Evolutionary conservation across 2,329 filamentous ascomycete species (phyloP), one percentile per base, ranked within the genome.

Genomic region (Onygenales sp.): DNA sequence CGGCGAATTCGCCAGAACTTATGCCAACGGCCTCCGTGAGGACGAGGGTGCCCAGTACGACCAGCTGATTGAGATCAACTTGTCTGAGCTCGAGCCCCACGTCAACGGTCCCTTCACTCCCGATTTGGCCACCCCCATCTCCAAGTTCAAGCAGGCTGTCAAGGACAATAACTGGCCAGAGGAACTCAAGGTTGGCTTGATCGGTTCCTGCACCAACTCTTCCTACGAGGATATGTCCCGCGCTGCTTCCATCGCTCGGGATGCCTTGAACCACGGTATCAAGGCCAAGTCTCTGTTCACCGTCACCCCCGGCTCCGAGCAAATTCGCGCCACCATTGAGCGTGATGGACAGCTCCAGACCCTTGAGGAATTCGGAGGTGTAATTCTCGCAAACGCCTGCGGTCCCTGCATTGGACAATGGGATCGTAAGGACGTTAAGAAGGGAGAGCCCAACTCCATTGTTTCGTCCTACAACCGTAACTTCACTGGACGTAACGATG

Each of bases 401-500:
- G 92, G 87, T 63, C 87, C 87, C 62, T 93, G 88, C 76, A 91
- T 94, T 70, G 90, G 88, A 58, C 92, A 97, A 75, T 97, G 93
- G 93, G 90, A 96, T 68, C 87, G 93, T 62, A 79, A 77, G 61
- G 92, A 97, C 63, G 89, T 96, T 53, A 87, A 91, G 81, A 96
- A 97, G 83, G 92, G 92, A 61, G 85, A 88, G 64, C 78, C 90
- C 66, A 98, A 98, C 84, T 94, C 90, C 6, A 98, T 98, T 71
- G 79, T 98, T 70, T 96, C 91, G 46, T 97, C 93, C 32, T 98
- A 96, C 85, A 98, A 98, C 86, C 90, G 93, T 75, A 97, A 98
- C 84, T 97, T 98, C 79, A 97, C 92, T 57, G 92, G 92, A 61
- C 89, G 93, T 70, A 97, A 97, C 73, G 91, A 95, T 63, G 90